phyloP scores from a whole-genome alignment of 306 rosid genomes.

The Lablab purpureus region DNA sequence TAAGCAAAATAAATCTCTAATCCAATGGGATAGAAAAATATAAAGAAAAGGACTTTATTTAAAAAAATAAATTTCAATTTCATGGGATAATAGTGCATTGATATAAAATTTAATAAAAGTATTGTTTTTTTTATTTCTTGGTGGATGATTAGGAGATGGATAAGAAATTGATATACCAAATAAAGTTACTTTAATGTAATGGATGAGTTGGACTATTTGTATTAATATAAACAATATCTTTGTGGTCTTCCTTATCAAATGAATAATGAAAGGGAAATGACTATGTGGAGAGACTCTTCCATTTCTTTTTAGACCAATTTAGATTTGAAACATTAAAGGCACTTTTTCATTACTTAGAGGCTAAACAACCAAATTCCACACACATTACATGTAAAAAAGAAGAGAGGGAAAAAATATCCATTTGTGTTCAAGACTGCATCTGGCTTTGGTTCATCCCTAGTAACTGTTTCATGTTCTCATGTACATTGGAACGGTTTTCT shows the following conservation, averaged over 20 bases:
- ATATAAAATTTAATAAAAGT: background rate
- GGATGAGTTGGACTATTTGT: slow-evolving; percentile 13
- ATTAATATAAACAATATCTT: background rate
- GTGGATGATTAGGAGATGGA: slow-evolving; percentile 24
- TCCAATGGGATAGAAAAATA: too few species aligned
- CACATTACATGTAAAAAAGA: background rate
- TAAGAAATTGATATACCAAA: slow-evolving; percentile 8
- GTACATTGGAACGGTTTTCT: too few species aligned
- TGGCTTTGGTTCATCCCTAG: too few species aligned
- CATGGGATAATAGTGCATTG: background rate
- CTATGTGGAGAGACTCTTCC: background rate
- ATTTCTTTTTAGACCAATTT: slow-evolving; percentile 9
- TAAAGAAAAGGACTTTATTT: too few species aligned
- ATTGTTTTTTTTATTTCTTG: background rate
- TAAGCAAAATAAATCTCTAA: too few species aligned
- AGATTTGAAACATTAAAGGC: background rate
- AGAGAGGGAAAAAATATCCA: background rate
- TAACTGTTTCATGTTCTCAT: too few species aligned
- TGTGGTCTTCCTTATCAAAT: background rate
- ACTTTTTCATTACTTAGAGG: slow-evolving; percentile 52
- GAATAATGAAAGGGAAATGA: background rate
- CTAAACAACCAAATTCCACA: slow-evolving; percentile 44
- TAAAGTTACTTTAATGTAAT: slow-evolving; percentile 18
- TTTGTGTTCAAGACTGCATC: too few species aligned
- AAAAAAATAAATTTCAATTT: too few species aligned